Percentiles rank a stretch among this genome's conserved stretches.
These are phyloP conservation scores for Penicillium sp. DNA, from an alignment of 2,329 filamentous ascomycete genomes.

Conservation along the genomic window DNA sequence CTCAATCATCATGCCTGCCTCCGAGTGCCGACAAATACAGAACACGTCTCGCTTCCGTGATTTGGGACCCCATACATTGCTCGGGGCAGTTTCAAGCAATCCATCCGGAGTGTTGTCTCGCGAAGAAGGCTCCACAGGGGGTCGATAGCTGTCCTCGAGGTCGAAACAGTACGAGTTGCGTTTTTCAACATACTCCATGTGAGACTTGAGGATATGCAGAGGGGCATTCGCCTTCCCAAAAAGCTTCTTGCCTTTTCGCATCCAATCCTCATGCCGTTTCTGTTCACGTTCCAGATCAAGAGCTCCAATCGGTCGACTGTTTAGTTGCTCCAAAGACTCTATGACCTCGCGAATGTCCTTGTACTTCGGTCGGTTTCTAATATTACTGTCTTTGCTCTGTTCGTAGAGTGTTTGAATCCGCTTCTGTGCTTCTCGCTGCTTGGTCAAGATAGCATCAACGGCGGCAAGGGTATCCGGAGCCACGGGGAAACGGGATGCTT, in stretches of 20 bases:
- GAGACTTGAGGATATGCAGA: constrained; percentile 88
- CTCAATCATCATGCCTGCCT: constrained; percentile 99
- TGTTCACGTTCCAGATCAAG: constrained; percentile 92
- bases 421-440: constrained; percentile 90
- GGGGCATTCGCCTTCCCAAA: constrained; percentile 98
- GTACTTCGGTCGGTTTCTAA: constrained; percentile 79
- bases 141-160: constrained; percentile 78
- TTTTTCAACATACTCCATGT: constrained; percentile 89
- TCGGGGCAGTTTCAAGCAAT: constrained; percentile 46
- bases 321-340: constrained; percentile 80
- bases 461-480: constrained; percentile 73
- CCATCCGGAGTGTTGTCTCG: constrained; percentile 69
- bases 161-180: constrained; percentile 92
- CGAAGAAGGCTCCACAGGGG: constrained; percentile 88
- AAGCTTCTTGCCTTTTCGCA: constrained; percentile 94
- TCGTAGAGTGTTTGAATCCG: constrained; percentile 81
- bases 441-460: constrained; percentile 90
- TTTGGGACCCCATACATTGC: constrained; percentile 47
- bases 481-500: constrained; percentile 78
- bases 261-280: constrained; percentile 97
- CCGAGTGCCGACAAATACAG: constrained; percentile 89
- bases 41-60: constrained; percentile 75
- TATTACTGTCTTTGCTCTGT: constrained; percentile 70
- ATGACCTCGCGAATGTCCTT: constrained; percentile 86
- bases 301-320: constrained; percentile 87